Evolutionary conservation across 495 filamentous ascomycete genomes (phyloP).

Genomic region (Penicillium diatomitis): DNA sequence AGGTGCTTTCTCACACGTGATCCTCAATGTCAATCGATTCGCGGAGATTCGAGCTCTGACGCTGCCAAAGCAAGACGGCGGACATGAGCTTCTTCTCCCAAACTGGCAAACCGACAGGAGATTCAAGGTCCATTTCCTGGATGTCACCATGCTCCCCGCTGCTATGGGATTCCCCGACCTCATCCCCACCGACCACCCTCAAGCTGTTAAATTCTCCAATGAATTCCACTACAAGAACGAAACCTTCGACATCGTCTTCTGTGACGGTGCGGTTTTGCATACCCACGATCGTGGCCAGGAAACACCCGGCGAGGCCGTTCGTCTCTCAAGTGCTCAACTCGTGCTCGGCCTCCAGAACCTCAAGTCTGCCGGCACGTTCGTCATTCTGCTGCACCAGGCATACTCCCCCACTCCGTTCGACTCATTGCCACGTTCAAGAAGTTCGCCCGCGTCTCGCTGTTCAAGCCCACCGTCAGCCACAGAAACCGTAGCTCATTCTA

Average conservation of each 20-base stretch:
- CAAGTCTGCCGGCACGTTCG: conserved; percentile 1
- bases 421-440: neutral
- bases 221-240: neutral
- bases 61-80: neutral
- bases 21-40: neutral
- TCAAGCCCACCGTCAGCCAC: neutral
- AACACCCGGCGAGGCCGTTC: neutral
- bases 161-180: neutral
- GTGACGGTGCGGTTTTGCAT: neutral
- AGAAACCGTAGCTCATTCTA: conserved; percentile 3
- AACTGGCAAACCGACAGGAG: neutral
- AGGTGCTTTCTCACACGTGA: neutral
- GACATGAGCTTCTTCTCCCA: neutral
- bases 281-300: neutral
- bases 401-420: neutral
- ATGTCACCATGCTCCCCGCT: conserved; percentile 3
- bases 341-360: neutral
- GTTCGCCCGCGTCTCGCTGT: neutral
- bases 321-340: conserved; percentile 1
- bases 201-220: neutral
- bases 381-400: conserved; percentile 2
- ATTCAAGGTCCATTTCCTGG: neutral
- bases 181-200: neutral
- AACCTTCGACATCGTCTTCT: neutral
- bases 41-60: neutral